phyloP scores from a whole-genome alignment of 345 rosid species.

The Salix suchowensis region DNA sequence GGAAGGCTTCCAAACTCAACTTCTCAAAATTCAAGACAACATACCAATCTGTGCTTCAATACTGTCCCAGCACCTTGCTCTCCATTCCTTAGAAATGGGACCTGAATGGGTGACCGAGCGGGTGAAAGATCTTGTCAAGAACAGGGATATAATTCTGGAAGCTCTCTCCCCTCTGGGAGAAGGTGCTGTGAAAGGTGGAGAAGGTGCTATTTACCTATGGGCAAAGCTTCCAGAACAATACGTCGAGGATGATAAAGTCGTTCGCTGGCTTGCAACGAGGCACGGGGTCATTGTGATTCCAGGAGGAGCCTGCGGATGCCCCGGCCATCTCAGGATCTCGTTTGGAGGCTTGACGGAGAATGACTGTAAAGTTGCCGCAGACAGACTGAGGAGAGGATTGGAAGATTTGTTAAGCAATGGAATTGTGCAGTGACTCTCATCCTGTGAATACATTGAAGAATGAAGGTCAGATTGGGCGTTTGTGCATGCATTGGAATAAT shows the following conservation, averaged over 20 bases:
- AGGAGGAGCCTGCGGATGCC: conserved; percentile 67
- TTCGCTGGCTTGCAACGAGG: conserved; percentile 73
- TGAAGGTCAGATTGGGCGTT: background rate
- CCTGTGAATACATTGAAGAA: background rate
- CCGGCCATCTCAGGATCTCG: conserved; percentile 65
- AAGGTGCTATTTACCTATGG: conserved; percentile 94
- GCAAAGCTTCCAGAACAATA: conserved; percentile 65
- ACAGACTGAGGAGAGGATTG: conserved; percentile 61
- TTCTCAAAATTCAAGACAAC: conserved; percentile 86
- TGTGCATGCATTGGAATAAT: conserved; percentile 2
- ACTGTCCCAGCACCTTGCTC: conserved; percentile 76
- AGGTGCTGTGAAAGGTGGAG: conserved; percentile 78
- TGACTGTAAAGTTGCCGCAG: conserved; percentile 62
- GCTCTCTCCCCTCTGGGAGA: conserved; percentile 81
- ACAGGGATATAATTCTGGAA: conserved; percentile 61
- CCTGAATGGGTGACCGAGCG: conserved; percentile 68
- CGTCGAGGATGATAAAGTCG: conserved; percentile 51
- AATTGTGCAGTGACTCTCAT: conserved; percentile 29
- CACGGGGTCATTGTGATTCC: conserved; percentile 87
- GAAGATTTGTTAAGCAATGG: conserved; percentile 63
- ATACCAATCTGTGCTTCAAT: conserved; percentile 89
- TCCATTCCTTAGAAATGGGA: conserved; percentile 70
- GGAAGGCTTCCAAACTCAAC: conserved; percentile 62
- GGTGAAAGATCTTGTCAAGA: conserved; percentile 72
- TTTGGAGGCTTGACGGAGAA: conserved; percentile 75